Evolutionary conservation across 2,329 filamentous ascomycete species (phyloP), one percentile per base, ranked within the genome.

Genomic region (Dactylonectria estremocensis): DNA sequence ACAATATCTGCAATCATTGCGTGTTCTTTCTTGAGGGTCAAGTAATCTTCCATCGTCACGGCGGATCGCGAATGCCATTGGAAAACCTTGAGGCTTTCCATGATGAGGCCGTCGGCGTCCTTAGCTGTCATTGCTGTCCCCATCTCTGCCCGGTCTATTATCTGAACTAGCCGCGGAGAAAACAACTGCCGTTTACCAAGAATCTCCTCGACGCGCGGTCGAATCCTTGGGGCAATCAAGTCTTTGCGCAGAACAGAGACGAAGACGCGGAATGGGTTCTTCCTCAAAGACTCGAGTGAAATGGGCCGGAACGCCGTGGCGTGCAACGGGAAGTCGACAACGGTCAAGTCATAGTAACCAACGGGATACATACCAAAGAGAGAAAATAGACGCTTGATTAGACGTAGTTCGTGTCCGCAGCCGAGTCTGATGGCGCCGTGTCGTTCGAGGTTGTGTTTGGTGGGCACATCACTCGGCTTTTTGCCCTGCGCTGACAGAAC

Each of bases 361-460:
- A 87, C 85, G 0, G 86, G 81, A 35, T 82, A 72, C 83, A 87
- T 83, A 2, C 82, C 84, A 54, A 87, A 74, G 5, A 86, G 63
- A 0, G 78, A 77, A 66, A 87, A 86, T 46, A 87, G 72, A 22
- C 84, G 80, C 3, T 77, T 64, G 40, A 86, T 80, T 1, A 76
- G 82, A 20, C 72, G 74, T 9, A 86, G 73, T 61, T 87, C 85
- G 7, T 79, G 53, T 1, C 77, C 46, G 1, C 81, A 85, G 2
- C 85, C 84, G 1, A 87, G 79, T 1, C 84, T 78, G 33, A 87
- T 85, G 18, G 85, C 85, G 3, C 85, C 85, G 61, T 87, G 84
- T 14, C 79, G 72, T 24, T 77, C 76, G 10, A 78, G 58, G 2
- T 22, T 33, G 43, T 61, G 48, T 22, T 49, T 52, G 7, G 33